Evolutionary conservation across 2,329 filamentous ascomycete genomes (phyloP).

Genomic region (Paecilomyces fulvus): DNA sequence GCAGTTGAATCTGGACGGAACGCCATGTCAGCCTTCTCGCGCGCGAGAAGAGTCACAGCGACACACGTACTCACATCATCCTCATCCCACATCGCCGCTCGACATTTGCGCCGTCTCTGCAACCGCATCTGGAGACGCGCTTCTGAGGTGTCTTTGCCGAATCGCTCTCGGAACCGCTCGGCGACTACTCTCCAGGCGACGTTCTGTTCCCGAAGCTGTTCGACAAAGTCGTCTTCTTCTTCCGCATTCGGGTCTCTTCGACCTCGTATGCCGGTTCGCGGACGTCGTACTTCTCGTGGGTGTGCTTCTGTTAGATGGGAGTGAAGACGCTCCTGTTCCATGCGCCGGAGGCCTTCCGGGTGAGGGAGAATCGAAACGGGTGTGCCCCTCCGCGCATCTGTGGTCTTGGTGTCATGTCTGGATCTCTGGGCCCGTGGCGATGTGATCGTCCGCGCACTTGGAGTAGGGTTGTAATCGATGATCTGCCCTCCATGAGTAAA

Average conservation of each 20-base stretch:
- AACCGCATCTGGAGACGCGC: conserved; percentile 36
- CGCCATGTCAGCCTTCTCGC: not conserved
- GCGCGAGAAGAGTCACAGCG: conserved; percentile 3
- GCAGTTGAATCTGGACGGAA: conserved; percentile 22
- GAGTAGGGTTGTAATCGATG: conserved; percentile 12
- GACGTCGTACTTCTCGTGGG: conserved; percentile 14
- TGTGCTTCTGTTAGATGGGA: conserved; percentile 16
- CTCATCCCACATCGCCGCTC: conserved; percentile 30
- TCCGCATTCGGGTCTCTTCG: conserved; percentile 30
- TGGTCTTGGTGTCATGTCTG: conserved; percentile 16
- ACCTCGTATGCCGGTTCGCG: conserved; percentile 24
- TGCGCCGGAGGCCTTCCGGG: conserved; percentile 29
- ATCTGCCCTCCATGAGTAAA: conserved; percentile 13
- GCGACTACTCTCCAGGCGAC: conserved; percentile 31
- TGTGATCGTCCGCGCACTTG: conserved; percentile 7
- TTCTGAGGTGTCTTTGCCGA: conserved; percentile 30
- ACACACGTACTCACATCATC: conserved; percentile 37
- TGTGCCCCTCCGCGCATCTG: conserved; percentile 14
- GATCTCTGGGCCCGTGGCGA: conserved; percentile 16
- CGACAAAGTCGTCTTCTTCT: conserved; percentile 31
- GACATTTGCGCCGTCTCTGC: conserved; percentile 27
- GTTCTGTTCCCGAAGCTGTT: conserved; percentile 27
- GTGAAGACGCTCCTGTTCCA: conserved; percentile 28
- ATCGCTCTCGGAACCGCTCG: conserved; percentile 26
- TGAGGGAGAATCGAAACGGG: conserved; percentile 32